A percentile compares a stretch with the other conserved stretches of the same genome.
phyloP scores from a whole-genome alignment of 2,329 filamentous ascomycete species.

The Exophiala aquamarina region DNA sequence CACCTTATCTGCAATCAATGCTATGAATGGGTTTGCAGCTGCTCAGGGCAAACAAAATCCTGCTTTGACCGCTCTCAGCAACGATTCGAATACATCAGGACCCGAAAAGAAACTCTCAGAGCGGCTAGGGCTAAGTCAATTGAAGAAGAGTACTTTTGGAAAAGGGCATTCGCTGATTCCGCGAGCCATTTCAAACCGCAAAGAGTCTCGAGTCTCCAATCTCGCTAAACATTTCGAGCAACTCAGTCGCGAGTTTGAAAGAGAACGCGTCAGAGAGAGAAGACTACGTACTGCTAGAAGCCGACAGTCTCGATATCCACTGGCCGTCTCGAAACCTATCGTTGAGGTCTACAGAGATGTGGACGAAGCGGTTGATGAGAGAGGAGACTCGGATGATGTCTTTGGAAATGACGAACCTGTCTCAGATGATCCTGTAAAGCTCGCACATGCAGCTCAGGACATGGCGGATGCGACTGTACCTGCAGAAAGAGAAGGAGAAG shows the following conservation, averaged over 20 bases:
- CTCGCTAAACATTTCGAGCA: conserved; percentile 96
- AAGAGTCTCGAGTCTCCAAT: conserved; percentile 79
- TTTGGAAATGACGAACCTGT: conserved; percentile 31
- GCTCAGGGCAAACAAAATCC: conserved; percentile 14
- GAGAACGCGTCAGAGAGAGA: conserved; percentile 83
- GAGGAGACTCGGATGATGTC: conserved; percentile 64
- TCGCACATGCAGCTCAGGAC: conserved; percentile 25
- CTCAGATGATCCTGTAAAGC: conserved; percentile 22
- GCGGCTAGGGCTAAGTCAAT: conserved; percentile 63
- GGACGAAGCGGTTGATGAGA: conserved; percentile 85
- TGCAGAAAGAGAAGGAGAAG: conserved; percentile 31
- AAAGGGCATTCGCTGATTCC: conserved; percentile 74
- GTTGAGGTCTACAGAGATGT: conserved; percentile 96
- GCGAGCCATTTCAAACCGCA: conserved; percentile 71
- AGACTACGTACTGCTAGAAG: conserved; percentile 77
- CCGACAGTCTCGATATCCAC: conserved; percentile 75
- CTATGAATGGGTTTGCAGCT: conserved; percentile 25
- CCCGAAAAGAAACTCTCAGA: conserved; percentile 76
- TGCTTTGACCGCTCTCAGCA: conserved; percentile 3
- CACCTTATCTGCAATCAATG: conserved; percentile 25
- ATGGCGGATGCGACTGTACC: conserved; percentile 36
- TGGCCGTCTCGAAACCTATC: conserved; percentile 90
- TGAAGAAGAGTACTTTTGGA: conserved; percentile 58
- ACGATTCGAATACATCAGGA: conserved; percentile 37
- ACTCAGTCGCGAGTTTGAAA: conserved; percentile 92